A percentile compares a stretch with the other conserved stretches of the same genome.
Conservation (phyloP, 306 rosid species). For the Prosopis cineraria region DNA sequence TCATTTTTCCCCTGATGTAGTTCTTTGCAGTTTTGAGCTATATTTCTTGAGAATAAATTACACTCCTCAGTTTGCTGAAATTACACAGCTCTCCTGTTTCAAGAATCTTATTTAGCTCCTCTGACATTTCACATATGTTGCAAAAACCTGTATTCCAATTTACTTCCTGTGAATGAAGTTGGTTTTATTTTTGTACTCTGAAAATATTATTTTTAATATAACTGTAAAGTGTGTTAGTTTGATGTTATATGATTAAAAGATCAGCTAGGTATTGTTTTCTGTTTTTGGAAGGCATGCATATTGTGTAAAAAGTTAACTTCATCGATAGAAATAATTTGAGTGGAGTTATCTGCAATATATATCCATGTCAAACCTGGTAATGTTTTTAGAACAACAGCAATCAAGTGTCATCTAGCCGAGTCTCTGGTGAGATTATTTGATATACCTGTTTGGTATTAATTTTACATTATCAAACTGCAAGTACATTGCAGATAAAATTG, state of each 20-base stretch:
- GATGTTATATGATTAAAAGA: background rate
- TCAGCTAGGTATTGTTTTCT: background rate
- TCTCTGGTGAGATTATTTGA: background rate
- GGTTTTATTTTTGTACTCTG: background rate
- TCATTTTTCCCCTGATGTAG: background rate
- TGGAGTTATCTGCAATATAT: background rate
- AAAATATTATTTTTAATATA: background rate
- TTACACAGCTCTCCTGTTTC: background rate
- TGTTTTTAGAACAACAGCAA: background rate
- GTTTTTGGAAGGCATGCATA: background rate
- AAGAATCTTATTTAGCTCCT: background rate
- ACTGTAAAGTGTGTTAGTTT: background rate
- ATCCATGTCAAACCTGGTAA: background rate
- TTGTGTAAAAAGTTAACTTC: background rate
- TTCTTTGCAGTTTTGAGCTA: slow-evolving; percentile 11
- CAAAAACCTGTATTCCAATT: background rate
- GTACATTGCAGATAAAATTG: slow-evolving; percentile 8
- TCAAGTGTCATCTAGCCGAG: background rate
- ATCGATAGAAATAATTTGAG: background rate
- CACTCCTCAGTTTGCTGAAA: background rate
- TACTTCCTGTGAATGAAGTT: background rate
- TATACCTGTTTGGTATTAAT: background rate
- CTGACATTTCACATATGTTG: background rate
- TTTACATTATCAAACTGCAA: slow-evolving; percentile 9
- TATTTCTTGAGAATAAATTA: slow-evolving; percentile 1